Conservation (phyloP, 192 early-diverging fungal species). For the Pilaira anomala region DNA sequence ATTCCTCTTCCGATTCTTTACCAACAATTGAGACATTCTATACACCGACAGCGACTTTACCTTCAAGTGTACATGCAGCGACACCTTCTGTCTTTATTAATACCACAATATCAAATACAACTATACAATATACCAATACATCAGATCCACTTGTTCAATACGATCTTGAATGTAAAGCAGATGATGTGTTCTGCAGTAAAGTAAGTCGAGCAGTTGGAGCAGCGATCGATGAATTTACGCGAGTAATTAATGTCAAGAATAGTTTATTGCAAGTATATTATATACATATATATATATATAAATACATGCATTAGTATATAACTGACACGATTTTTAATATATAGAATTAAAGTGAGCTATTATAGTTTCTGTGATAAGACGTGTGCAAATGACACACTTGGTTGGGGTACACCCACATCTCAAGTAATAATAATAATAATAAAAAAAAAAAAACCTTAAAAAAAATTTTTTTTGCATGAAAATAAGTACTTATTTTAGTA, state of each 20-base stretch:
- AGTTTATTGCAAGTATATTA: slow-evolving; percentile 23
- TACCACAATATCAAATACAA: slow-evolving; percentile 6
- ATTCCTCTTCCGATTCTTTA: neutral
- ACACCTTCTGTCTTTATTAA: neutral
- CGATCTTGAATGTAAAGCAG: slow-evolving; percentile 20
- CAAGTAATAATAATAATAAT: neutral
- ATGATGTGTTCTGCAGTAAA: slow-evolving; percentile 29
- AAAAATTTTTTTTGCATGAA: neutral
- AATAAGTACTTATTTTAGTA: neutral
- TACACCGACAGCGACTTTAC: neutral
- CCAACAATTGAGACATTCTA: too few species aligned
- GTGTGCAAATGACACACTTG: slow-evolving; percentile 14
- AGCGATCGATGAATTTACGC: slow-evolving; percentile 25
- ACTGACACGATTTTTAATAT: too few species aligned
- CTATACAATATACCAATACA: slow-evolving; percentile 23
- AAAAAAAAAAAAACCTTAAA: too few species aligned
- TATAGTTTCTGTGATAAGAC: slow-evolving; percentile 14
- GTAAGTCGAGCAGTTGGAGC: slow-evolving; percentile 16
- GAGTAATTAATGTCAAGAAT: slow-evolving; percentile 26
- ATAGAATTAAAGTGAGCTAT: neutral
- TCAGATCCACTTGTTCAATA: slow-evolving; percentile 12
- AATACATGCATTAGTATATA: too few species aligned
- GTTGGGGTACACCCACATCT: slow-evolving; percentile 12
- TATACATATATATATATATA: neutral
- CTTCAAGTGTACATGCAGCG: neutral